Evolutionary conservation across 1,139 yeast species (phyloP).

Genomic region (Magnusiomyces ingens): DNA sequence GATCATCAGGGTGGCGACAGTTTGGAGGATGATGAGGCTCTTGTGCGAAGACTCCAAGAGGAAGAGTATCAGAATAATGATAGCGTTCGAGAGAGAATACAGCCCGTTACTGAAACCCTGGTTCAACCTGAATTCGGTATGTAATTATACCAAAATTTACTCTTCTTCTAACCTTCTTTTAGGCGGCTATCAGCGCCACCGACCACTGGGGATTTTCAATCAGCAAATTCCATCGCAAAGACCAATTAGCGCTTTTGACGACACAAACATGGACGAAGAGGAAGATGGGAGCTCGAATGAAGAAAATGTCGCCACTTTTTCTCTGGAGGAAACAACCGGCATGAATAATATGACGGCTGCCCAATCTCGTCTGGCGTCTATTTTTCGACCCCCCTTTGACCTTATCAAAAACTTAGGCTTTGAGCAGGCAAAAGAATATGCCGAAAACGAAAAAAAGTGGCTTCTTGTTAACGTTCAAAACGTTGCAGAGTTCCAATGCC

Average conservation of each 20-base stretch:
- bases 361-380: slow-evolving; percentile 65
- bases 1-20: slow-evolving; percentile 16
- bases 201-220: slow-evolving; percentile 38
- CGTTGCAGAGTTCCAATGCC: slow-evolving; percentile 76
- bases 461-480: slow-evolving; percentile 84
- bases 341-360: slow-evolving; percentile 43
- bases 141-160: background rate
- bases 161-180: background rate
- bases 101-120: slow-evolving; percentile 74
- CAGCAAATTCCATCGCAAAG: slow-evolving; percentile 32
- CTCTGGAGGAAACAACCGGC: slow-evolving; percentile 22
- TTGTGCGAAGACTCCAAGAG: slow-evolving; percentile 59
- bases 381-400: slow-evolving; percentile 93
- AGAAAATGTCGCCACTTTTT: slow-evolving; percentile 18
- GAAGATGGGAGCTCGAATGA: slow-evolving; percentile 22
- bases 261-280: slow-evolving; percentile 14
- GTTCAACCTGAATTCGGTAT: slow-evolving; percentile 39
- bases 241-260: slow-evolving; percentile 19
- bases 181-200: background rate
- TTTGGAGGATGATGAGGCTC: slow-evolving; percentile 45
- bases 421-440: slow-evolving; percentile 65
- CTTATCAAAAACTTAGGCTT: slow-evolving; percentile 60
- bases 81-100: slow-evolving; percentile 71
- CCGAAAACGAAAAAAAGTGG: slow-evolving; percentile 67
- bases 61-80: slow-evolving; percentile 43